Evolutionary conservation across 2,329 filamentous ascomycete species (phyloP).

Genomic region (Emericellopsis cladophorae): DNA sequence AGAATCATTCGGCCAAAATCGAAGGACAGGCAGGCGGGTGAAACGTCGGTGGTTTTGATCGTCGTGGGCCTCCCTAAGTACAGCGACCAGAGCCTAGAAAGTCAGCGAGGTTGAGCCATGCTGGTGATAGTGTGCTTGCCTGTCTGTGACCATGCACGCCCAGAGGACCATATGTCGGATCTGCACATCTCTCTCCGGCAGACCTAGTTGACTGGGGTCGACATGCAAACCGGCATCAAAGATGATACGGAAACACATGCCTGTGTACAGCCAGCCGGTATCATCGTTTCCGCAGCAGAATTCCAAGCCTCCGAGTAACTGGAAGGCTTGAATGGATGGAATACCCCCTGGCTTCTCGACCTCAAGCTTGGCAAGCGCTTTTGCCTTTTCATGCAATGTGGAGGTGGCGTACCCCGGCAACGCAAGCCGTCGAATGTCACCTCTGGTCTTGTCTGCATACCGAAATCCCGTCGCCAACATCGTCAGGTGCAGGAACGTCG

Average conservation of each 20-base stretch:
- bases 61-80: slow-evolving; percentile 7
- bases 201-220: slow-evolving; percentile 3
- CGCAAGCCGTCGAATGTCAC: slow-evolving; percentile 5
- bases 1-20: slow-evolving; percentile 1
- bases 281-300: slow-evolving; percentile 7
- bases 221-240: slow-evolving; percentile 7
- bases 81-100: slow-evolving; percentile 4
- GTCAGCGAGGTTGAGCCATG: neutral
- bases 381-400: slow-evolving; percentile 7
- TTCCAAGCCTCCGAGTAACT: slow-evolving; percentile 7
- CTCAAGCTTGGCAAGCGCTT: slow-evolving; percentile 5
- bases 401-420: slow-evolving; percentile 5
- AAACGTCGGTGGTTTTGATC: slow-evolving; percentile 8
- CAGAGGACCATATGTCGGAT: slow-evolving; percentile 7
- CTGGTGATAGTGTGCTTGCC: neutral
- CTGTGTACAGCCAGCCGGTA: slow-evolving; percentile 6
- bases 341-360: slow-evolving; percentile 6
- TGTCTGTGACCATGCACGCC: slow-evolving; percentile 6
- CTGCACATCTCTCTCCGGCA: slow-evolving; percentile 4
- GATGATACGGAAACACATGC: slow-evolving; percentile 6
- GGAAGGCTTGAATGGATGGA: slow-evolving; percentile 7
- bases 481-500: slow-evolving; percentile 5
- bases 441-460: slow-evolving; percentile 5
- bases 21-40: slow-evolving; percentile 3
- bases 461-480: slow-evolving; percentile 7